These are phyloP conservation scores for Lachnellula hyalina DNA, from an alignment of 2,329 filamentous ascomycete genomes.

Conservation along the genomic window DNA sequence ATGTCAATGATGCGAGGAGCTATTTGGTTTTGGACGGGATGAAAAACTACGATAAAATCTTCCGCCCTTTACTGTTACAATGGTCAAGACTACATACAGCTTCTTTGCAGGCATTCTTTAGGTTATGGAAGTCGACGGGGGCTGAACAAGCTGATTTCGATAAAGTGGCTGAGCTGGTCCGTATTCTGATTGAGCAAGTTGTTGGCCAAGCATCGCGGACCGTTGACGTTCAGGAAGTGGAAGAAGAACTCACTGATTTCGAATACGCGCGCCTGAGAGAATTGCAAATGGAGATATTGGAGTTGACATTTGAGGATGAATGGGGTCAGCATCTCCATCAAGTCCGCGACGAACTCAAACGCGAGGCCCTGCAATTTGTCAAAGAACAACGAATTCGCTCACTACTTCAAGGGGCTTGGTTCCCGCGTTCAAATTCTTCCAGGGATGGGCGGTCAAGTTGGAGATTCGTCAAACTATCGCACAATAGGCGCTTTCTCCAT, in stretches of 20 bases:
- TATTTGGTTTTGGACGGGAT: constrained; percentile 70
- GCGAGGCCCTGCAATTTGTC: constrained; percentile 91
- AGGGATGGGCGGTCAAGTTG: constrained; percentile 43
- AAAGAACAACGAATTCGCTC: constrained; percentile 94
- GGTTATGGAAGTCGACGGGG: constrained; percentile 86
- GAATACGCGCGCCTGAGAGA: constrained; percentile 74
- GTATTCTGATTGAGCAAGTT: constrained; percentile 85
- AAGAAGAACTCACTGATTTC: constrained; percentile 82
- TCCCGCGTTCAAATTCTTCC: constrained; percentile 47
- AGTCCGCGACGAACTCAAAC: constrained; percentile 84
- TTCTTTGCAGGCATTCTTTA: constrained; percentile 79
- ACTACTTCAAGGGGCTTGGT: constrained; percentile 86
- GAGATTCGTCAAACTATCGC: constrained; percentile 82
- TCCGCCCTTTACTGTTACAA: constrained; percentile 81
- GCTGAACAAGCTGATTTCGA: constrained; percentile 84
- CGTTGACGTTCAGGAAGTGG: constrained; percentile 79
- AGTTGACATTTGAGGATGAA: constrained; percentile 86
- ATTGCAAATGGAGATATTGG: constrained; percentile 88
- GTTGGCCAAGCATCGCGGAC: constrained; percentile 76
- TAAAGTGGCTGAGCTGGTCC: constrained; percentile 85
- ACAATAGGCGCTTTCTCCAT: constrained; percentile 85
- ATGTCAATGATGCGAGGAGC: constrained; percentile 70
- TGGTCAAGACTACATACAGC: constrained; percentile 89
- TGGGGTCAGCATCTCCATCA: constrained; percentile 89
- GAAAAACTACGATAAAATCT: constrained; percentile 78